Conservation (phyloP, 1,284 basidiomycete species). For the Microbotryomycetes sp. region DNA sequence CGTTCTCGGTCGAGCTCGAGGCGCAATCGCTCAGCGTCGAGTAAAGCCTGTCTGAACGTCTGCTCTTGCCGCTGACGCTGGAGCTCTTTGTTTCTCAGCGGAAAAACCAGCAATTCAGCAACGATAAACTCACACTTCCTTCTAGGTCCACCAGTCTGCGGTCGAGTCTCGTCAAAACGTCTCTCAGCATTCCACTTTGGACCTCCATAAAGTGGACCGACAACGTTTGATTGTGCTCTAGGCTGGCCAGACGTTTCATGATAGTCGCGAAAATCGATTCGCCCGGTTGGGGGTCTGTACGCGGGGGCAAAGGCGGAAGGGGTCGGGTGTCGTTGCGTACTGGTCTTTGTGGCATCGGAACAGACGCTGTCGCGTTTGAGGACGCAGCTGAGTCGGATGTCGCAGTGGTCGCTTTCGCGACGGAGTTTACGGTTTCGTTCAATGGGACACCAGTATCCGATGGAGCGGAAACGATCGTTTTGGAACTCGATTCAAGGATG, state of each 20-base stretch:
- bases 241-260: slow-evolving; percentile 77
- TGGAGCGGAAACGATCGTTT: too few species aligned
- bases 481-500: too few species aligned
- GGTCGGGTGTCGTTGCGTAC: slow-evolving; percentile 23
- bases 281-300: slow-evolving; percentile 49
- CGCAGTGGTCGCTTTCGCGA: too few species aligned
- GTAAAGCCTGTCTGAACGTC: slow-evolving; percentile 56
- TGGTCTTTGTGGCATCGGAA: neutral
- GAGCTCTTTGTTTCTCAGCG: neutral
- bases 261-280: slow-evolving; percentile 96
- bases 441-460: too few species aligned
- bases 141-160: slow-evolving; percentile 46
- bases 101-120: neutral
- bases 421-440: too few species aligned
- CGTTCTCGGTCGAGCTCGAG: slow-evolving; percentile 62
- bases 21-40: slow-evolving; percentile 64
- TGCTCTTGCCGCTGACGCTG: slow-evolving; percentile 61
- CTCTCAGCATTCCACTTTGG: slow-evolving; percentile 68
- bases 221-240: slow-evolving; percentile 83
- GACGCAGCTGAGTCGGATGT: neutral
- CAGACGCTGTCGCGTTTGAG: neutral
- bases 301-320: slow-evolving; percentile 1
- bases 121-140: slow-evolving; percentile 55
- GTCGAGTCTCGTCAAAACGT: slow-evolving; percentile 66
- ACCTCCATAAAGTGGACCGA: slow-evolving; percentile 85